Percentiles rank a stretch among this genome's conserved stretches.
phyloP scores from a whole-genome alignment of 345 rosid genomes.

The Melastoma malabathricum region DNA sequence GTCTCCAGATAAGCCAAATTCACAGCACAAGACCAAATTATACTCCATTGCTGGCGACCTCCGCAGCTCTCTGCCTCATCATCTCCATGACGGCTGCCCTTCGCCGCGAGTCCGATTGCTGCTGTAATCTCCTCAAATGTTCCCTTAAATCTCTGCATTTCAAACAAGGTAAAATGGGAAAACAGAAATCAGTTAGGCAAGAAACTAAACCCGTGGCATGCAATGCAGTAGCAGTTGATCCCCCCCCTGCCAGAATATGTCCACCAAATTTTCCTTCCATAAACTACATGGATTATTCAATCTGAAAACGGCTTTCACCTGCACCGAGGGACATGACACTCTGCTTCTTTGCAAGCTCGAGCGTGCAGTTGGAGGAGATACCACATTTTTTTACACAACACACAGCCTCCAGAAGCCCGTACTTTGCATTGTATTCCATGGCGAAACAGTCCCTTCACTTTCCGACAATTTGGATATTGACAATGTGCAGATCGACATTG shows the following conservation, averaged over 20 bases:
- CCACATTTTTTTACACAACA: conserved; percentile 96
- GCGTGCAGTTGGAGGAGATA: conserved; percentile 96
- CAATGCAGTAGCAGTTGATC: no score
- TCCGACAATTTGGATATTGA: conserved; percentile 92
- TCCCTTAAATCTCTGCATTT: conserved; percentile 79
- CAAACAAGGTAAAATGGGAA: conserved; percentile 7
- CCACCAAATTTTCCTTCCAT: no score
- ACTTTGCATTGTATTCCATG: conserved; percentile 81
- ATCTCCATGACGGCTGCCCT: conserved; percentile 99
- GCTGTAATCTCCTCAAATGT: conserved; percentile 84
- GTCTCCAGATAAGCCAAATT: neutral
- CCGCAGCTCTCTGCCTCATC: conserved; percentile 99
- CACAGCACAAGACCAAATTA: conserved; percentile 27
- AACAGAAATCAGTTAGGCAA: neutral
- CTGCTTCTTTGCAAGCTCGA: conserved; percentile 94
- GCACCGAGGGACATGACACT: conserved; percentile 96
- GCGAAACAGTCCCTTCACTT: conserved; percentile 93
- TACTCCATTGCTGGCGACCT: conserved; percentile 75
- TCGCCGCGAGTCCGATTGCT: conserved; percentile 96
- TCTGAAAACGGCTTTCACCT: conserved; percentile 26
- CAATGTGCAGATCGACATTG: conserved; percentile 73
- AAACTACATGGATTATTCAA: conserved; percentile 1
- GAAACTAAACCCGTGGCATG: conserved; percentile 1
- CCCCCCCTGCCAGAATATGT: no score
- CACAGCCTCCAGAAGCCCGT: conserved; percentile 94